Conservation (phyloP, 495 filamentous ascomycete species). For the Aspergillus hancockii region DNA sequence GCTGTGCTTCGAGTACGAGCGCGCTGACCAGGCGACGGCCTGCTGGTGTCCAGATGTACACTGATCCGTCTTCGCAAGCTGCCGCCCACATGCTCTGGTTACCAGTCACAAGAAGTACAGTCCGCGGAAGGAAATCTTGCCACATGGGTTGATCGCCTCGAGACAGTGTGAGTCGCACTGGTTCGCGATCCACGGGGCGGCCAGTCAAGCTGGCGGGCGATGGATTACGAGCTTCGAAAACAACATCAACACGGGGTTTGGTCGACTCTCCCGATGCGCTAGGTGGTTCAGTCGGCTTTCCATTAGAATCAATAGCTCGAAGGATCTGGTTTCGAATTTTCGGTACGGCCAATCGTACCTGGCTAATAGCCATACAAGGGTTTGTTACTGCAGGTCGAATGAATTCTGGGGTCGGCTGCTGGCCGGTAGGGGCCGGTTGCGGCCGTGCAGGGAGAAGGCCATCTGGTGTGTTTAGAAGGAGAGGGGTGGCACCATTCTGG, state of each 20-base stretch:
- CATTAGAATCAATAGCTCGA: constrained; percentile 45
- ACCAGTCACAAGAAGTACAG: constrained; percentile 82
- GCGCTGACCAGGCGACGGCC: constrained; percentile 82
- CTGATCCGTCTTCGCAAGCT: constrained; percentile 88
- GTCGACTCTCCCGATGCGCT: constrained; percentile 55
- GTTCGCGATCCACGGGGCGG: constrained; percentile 66
- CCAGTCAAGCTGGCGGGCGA: constrained; percentile 57
- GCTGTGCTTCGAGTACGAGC: constrained; percentile 85
- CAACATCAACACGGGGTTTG: constrained; percentile 60
- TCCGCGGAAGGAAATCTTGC: constrained; percentile 87
- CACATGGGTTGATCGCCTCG: constrained; percentile 84
- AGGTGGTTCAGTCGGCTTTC: constrained; percentile 49
- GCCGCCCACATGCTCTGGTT: constrained; percentile 89
- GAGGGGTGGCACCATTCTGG: constrained; percentile 67
- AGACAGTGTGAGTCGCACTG: constrained; percentile 76
- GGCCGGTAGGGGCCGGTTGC: constrained; percentile 53
- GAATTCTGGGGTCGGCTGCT: constrained; percentile 78
- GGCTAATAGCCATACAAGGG: constrained; percentile 76
- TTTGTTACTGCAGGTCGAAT: constrained; percentile 85
- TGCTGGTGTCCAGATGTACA: constrained; percentile 94
- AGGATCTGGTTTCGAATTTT: constrained; percentile 81
- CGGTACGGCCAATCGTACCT: constrained; percentile 86
- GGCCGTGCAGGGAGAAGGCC: constrained; percentile 69
- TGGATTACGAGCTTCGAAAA: constrained; percentile 76
- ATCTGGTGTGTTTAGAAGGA: constrained; percentile 73